A percentile compares a stretch with the other conserved stretches of the same genome.
These are phyloP conservation scores for Saprolegnia parasitica DNA, from an alignment of 352 stramenopile species.

Conservation along the genomic window DNA sequence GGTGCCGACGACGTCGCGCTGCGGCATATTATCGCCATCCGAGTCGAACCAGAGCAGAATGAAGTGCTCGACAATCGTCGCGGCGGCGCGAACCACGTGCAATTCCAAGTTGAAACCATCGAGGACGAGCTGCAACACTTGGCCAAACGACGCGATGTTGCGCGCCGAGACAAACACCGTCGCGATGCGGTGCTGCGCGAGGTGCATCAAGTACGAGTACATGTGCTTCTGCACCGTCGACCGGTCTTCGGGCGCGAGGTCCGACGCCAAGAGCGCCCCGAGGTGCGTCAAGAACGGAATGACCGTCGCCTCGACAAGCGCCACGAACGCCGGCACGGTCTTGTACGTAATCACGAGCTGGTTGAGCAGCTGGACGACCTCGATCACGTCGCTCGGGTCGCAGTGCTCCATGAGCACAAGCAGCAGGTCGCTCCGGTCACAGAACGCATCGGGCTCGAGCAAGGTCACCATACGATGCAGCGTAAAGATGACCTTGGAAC, in stretches of 20 bases:
- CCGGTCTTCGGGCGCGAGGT: conserved; percentile 46
- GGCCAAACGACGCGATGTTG: conserved; percentile 64
- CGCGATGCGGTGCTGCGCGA: conserved; percentile 66
- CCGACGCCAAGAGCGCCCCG: conserved; percentile 52
- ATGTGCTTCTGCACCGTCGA: conserved; percentile 77
- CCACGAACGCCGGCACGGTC: conserved; percentile 39
- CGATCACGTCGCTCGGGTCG: conserved; percentile 57
- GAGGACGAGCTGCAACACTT: conserved; percentile 58
- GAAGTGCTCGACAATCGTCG: conserved; percentile 69
- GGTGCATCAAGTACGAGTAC: conserved; percentile 71
- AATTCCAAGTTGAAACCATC: conserved; percentile 63
- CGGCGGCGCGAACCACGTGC: conserved; percentile 68
- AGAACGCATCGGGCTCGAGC: conserved; percentile 38
- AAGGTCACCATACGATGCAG: conserved; percentile 72
- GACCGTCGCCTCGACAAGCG: conserved; percentile 59
- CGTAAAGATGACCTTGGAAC: conserved; percentile 77
- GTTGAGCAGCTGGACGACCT: conserved; percentile 78
- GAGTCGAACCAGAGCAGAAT: conserved; percentile 54
- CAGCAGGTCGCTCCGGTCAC: conserved; percentile 47
- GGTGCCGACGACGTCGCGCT: conserved; percentile 32
- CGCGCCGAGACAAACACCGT: conserved; percentile 54
- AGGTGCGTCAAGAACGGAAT: conserved; percentile 72
- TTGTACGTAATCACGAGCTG: conserved; percentile 87
- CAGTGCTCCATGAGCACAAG: conserved; percentile 61
- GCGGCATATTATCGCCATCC: not conserved